Percentiles rank a stretch among this genome's conserved stretches.
These are phyloP conservation scores for Salvia miltiorrhiza DNA, from an alignment of 257 asterid genomes.

Conservation along the genomic window DNA sequence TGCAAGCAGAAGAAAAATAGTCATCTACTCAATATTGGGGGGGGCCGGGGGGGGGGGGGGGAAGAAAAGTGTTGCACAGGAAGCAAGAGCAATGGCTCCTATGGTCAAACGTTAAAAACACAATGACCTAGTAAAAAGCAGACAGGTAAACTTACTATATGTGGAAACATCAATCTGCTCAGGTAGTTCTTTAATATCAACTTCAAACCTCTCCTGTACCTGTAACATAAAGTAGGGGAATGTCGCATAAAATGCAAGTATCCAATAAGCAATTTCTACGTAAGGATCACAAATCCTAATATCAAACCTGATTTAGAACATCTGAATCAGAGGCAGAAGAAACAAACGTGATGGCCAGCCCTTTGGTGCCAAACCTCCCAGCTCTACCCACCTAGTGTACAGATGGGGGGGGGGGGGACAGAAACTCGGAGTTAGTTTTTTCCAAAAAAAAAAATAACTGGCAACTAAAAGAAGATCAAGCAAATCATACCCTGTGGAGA, in stretches of 20 bases:
- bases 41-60: too few relatives aligned
- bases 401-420: background rate
- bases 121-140: background rate
- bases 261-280: background rate
- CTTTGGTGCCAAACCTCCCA: constrained; percentile 92
- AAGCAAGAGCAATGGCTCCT: background rate
- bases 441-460: background rate
- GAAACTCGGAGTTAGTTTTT: background rate
- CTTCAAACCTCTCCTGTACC: constrained; percentile 98
- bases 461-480: background rate
- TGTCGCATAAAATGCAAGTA: background rate
- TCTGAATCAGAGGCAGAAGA: constrained; percentile 93
- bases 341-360: constrained; percentile 91
- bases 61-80: background rate
- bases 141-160: constrained; percentile 52
- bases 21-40: background rate
- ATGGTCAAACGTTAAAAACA: background rate
- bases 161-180: constrained; percentile 96
- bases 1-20: background rate
- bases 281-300: background rate
- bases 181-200: constrained; percentile 88
- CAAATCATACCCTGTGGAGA: constrained; percentile 64
- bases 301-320: constrained; percentile 77
- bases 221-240: constrained; percentile 13
- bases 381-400: constrained; percentile 87